Base-by-base conservation (phyloP, 495 filamentous ascomycete species). In the Hypoxylon subgilvum region DNA sequence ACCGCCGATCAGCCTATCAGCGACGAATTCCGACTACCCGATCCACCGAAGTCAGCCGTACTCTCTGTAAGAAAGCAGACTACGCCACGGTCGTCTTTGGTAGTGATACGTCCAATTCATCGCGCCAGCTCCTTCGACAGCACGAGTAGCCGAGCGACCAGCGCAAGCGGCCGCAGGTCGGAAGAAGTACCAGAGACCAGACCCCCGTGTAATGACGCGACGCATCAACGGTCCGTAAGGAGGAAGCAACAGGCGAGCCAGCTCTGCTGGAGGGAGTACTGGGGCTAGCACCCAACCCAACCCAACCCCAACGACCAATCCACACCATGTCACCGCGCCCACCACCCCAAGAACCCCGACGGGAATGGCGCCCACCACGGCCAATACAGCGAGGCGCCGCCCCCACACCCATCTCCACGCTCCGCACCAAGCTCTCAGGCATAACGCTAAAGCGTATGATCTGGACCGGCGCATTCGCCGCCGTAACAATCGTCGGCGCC, bases 381-480 rank as follows among this genome's bases (percentile, higher is more conserved):
- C 18, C 17, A 36, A 21, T 31, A 19, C 34, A 10, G 6, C 23
- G 28, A 42, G 54, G 27, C 36, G 25, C 34, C 3, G 27, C 34
- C 14, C 36, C 36, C n/a, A 41, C 18, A 13, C 35, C 25, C 2
- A n/a, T 19, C n/a, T 7, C 47, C 19, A 40, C 13, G 4, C 19
- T 23, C 14, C 12, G 16, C 41, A 30, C 16, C 27, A 30, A 32
- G 1, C 7, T 27, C 3, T 21, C 42, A 19, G 19, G 18, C 21
- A 5, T 3, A 21, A 73, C 60, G 31, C 38, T 72, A 16, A 71
- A 69, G 31, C 69, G 71, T 50, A 52, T 74, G 44, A 53, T 84
- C 32, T 65, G 72, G 44, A 82, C 83, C 1, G 77, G 66, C 12
- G 72, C 72, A 7, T 73, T 84, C 43, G 72, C 82, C 1, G 76